Conservation (phyloP, 768 basidiomycete genomes). For the Lactarius evosmus region DNA sequence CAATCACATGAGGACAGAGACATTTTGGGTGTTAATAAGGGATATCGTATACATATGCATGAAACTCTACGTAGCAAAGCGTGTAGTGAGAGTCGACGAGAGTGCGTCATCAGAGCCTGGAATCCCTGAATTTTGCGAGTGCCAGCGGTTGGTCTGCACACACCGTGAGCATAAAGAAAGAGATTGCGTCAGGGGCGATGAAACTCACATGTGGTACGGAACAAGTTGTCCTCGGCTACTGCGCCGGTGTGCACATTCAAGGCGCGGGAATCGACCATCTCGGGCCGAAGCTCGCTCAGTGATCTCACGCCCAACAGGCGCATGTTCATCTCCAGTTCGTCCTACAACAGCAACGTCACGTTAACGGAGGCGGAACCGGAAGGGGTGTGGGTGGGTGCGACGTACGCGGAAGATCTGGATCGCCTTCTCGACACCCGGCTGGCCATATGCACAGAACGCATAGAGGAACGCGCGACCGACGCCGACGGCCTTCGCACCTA, state of each 20-base stretch:
- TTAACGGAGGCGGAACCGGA: background rate
- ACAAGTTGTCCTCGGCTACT: background rate
- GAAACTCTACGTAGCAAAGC: background rate
- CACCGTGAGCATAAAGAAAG: background rate
- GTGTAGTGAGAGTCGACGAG: background rate
- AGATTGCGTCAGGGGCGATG: background rate
- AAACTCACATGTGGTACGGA: background rate
- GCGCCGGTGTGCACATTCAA: background rate
- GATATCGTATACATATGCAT: background rate
- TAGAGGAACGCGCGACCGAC: conserved; percentile 56
- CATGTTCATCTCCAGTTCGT: conserved; percentile 98
- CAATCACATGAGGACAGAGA: background rate
- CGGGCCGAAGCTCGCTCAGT: conserved; percentile 73
- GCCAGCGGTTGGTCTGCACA: background rate
- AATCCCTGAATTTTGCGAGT: background rate
- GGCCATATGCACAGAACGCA: conserved; percentile 84
- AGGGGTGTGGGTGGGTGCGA: background rate
- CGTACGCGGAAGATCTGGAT: conserved; percentile 72
- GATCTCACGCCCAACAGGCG: conserved; percentile 83
- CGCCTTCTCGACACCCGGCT: conserved; percentile 80
- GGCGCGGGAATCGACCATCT: conserved; percentile 69
- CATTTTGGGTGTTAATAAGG: background rate
- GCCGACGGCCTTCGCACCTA: conserved; percentile 72
- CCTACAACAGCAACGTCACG: conserved; percentile 44
- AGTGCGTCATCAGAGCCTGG: background rate